Evolutionary conservation across 2,329 filamentous ascomycete species (phyloP).

Genomic region (Chalaropsis thielavioides): DNA sequence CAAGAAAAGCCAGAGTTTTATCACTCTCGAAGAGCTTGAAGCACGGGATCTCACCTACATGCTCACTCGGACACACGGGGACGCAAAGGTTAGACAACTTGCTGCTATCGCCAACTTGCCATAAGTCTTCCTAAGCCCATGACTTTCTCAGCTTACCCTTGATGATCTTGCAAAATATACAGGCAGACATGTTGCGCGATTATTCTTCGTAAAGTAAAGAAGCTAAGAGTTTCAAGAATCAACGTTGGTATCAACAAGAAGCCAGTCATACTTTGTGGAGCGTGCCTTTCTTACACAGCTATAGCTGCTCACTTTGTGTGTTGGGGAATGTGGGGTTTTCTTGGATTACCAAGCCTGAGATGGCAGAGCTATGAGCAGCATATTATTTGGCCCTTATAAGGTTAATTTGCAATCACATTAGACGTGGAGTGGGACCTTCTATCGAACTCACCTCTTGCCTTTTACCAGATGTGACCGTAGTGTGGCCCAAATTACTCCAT

Average conservation of each 20-base stretch:
- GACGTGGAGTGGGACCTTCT: conserved; percentile 51
- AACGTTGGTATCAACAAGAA: too few species aligned
- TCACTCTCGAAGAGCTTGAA: conserved; percentile 94
- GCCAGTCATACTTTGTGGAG: neutral
- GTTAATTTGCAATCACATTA: neutral
- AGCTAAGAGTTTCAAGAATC: neutral
- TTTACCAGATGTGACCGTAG: conserved; percentile 71
- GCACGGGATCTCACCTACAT: conserved; percentile 76
- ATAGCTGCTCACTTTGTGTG: neutral
- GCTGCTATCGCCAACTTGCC: neutral
- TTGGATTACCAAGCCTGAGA: too few species aligned
- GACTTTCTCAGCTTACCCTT: conserved; percentile 46
- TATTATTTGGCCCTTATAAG: conserved; percentile 3
- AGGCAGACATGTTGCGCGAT: conserved; percentile 31
- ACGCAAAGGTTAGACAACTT: neutral
- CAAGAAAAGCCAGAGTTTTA: conserved; percentile 87
- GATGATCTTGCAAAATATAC: conserved; percentile 97
- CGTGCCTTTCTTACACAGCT: too few species aligned
- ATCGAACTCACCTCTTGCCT: conserved; percentile 64
- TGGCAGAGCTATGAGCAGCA: neutral
- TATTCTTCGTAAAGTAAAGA: neutral
- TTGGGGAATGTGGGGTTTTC: neutral
- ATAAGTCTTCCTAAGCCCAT: neutral
- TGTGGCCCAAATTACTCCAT: conserved; percentile 38
- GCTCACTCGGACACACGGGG: neutral